Percentiles rank a stretch among this genome's conserved stretches.
phyloP scores from a whole-genome alignment of 257 asterid species.

The Scutellaria barbata region DNA sequence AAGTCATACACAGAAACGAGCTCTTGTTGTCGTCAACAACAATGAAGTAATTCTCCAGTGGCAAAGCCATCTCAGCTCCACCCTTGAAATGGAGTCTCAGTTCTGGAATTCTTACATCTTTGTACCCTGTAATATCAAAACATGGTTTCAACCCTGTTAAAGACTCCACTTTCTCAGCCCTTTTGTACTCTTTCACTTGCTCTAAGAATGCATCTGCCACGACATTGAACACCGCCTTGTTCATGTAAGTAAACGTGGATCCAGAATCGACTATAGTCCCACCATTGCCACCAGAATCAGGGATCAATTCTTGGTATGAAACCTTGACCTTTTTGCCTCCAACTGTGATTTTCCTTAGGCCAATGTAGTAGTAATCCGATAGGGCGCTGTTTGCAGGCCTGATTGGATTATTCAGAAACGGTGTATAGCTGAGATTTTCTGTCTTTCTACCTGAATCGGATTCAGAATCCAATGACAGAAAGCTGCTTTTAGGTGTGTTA shows the following conservation, averaged over 20 bases:
- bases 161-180: constrained; percentile 55
- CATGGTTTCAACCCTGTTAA: constrained; percentile 71
- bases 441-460: constrained; percentile 51
- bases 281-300: constrained; percentile 64
- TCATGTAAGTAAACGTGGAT: constrained; percentile 70
- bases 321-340: constrained; percentile 67
- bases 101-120: constrained; percentile 50
- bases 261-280: constrained; percentile 95
- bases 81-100: constrained; percentile 81
- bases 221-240: constrained; percentile 40
- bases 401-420: constrained; percentile 51
- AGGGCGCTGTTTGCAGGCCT: constrained; percentile 40
- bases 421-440: constrained; percentile 50
- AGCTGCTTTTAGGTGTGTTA: constrained; percentile 52
- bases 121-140: constrained; percentile 57
- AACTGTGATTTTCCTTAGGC: constrained; percentile 56
- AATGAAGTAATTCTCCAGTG: constrained; percentile 68
- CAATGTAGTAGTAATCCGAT: constrained; percentile 64
- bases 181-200: constrained; percentile 52
- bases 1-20: constrained; percentile 51
- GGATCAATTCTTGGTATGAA: constrained; percentile 47
- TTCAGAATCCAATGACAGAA: constrained; percentile 52
- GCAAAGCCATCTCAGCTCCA: constrained; percentile 72
- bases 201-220: constrained; percentile 50
- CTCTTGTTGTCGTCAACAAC: constrained; percentile 44